phyloP scores from a whole-genome alignment of 148 eudicot species.

The Rhododendron griersonianum region DNA sequence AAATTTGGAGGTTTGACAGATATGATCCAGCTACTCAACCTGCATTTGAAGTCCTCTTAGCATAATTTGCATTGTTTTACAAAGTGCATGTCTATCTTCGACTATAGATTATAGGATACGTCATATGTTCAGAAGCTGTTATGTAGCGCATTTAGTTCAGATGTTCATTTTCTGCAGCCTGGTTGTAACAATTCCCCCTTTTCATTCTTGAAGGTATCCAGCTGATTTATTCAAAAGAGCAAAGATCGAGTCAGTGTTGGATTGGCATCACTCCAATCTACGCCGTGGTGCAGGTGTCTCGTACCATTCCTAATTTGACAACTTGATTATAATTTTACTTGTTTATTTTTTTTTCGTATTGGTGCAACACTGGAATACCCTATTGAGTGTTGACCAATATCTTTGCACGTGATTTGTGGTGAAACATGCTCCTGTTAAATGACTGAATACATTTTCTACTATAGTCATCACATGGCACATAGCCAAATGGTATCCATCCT shows the following conservation, averaged over 20 bases:
- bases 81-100: not conserved
- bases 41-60: not conserved
- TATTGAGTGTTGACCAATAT: not conserved
- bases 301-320: not conserved
- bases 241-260: slow-evolving; percentile 84
- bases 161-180: not conserved
- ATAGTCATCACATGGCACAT: not conserved
- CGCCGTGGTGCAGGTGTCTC: slow-evolving; percentile 73
- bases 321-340: not conserved
- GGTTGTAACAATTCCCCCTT: not conserved
- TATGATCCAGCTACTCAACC: not conserved
- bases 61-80: not conserved
- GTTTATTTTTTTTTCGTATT: not conserved
- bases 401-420: not conserved
- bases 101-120: not conserved
- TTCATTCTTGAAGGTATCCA: slow-evolving; percentile 63
- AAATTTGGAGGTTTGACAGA: not conserved
- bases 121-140: not conserved
- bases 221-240: slow-evolving; percentile 76
- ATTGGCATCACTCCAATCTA: slow-evolving; percentile 95
- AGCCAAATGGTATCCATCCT: not conserved
- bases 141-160: not conserved
- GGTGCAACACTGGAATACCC: not conserved
- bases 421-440: not conserved
- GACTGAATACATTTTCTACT: not conserved